These are phyloP conservation scores for Nicotiana noctiflora DNA, from an alignment of 257 asterid genomes.

Conservation along the genomic window DNA sequence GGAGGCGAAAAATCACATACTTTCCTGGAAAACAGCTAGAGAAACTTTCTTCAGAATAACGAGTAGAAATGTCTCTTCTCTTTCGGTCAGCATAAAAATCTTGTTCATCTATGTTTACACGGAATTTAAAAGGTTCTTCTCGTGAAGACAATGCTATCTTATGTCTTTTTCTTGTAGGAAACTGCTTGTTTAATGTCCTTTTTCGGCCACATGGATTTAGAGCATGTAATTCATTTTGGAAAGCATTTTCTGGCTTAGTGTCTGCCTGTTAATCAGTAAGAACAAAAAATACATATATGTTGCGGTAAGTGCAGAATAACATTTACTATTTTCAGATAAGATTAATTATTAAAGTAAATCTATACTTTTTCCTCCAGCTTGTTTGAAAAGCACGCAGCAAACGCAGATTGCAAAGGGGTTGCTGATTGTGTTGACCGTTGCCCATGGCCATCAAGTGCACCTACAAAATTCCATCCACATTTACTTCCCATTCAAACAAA, in stretches of 20 bases:
- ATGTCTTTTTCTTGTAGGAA: constrained; percentile 17
- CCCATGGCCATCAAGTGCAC: constrained; percentile 27
- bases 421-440: constrained; percentile 29
- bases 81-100: constrained; percentile 25
- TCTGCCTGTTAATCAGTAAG: constrained; percentile 34
- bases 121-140: constrained; percentile 40
- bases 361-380: constrained; percentile 36
- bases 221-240: constrained; percentile 34
- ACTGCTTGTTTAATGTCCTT: constrained; percentile 19
- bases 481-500: not conserved
- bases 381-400: constrained; percentile 28
- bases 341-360: not conserved
- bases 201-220: constrained; percentile 24
- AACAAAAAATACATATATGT: constrained; percentile 1
- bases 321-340: not conserved
- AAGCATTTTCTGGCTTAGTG: constrained; percentile 20
- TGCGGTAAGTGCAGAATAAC: not conserved
- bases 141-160: constrained; percentile 35
- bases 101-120: constrained; percentile 24
- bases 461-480: constrained; percentile 23
- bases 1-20: constrained; percentile 29
- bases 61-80: constrained; percentile 19
- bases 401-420: constrained; percentile 20
- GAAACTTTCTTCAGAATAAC: constrained; percentile 24
- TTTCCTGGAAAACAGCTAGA: constrained; percentile 20